Evolutionary conservation across 495 filamentous ascomycete genomes (phyloP).

Genomic region (Tuber umbilicatum): DNA sequence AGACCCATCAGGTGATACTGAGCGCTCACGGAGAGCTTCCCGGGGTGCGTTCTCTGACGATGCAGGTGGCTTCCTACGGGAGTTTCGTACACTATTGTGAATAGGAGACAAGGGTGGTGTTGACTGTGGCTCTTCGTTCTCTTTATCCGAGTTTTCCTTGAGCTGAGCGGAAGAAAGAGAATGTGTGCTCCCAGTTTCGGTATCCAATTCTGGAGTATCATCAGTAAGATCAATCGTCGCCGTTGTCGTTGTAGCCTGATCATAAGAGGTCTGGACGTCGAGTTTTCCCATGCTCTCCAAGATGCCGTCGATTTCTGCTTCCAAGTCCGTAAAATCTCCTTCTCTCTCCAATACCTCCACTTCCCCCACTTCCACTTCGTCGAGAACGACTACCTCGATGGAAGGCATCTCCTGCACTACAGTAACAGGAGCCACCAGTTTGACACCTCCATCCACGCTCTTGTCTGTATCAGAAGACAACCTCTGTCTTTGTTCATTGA

Average conservation of each 20-base stretch:
- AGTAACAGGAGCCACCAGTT: not conserved
- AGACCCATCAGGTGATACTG: conserved; percentile 21
- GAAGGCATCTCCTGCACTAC: not conserved
- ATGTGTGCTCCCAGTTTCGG: conserved; percentile 7
- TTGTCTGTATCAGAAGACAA: conserved; percentile 5
- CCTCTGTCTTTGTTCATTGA: conserved; percentile 17
- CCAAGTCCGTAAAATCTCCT: conserved; percentile 12
- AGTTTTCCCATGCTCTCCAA: conserved; percentile 21
- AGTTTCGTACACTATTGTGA: not conserved
- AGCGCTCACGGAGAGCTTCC: conserved; percentile 25
- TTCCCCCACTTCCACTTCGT: conserved; percentile 7
- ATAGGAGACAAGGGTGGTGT: not conserved
- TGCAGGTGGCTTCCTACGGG: conserved; percentile 18
- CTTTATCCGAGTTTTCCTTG: conserved; percentile 34
- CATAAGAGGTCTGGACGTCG: conserved; percentile 8
- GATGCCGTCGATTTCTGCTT: conserved; percentile 28
- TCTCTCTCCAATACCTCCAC: conserved; percentile 17
- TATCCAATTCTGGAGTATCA: not conserved
- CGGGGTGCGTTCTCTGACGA: conserved; percentile 3
- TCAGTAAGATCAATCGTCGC: not conserved
- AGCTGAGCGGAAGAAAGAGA: conserved; percentile 18
- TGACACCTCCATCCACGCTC: conserved; percentile 6
- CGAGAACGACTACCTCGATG: not conserved
- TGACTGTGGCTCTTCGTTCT: conserved; percentile 26
- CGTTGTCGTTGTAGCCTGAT: not conserved